phyloP scores from a whole-genome alignment of 2,329 filamentous ascomycete genomes.

The Fusarium kyushuense region DNA sequence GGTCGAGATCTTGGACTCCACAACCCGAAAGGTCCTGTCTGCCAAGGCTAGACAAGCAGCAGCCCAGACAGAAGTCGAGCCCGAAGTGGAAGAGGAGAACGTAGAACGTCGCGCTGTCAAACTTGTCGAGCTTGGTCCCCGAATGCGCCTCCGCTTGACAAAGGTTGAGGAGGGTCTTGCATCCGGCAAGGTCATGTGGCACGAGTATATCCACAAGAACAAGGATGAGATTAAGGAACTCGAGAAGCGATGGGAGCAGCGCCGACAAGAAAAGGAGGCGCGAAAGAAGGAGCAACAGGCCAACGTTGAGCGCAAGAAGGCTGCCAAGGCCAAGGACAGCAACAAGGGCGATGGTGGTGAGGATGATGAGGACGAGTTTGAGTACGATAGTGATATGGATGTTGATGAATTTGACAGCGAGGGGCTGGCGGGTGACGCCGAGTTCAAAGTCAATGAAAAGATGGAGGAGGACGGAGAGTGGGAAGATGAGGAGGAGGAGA shows the following conservation, averaged over 20 bases:
- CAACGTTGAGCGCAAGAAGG: constrained; percentile 88
- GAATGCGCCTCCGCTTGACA: constrained; percentile 87
- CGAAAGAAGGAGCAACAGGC: constrained; percentile 86
- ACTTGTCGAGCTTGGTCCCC: constrained; percentile 89
- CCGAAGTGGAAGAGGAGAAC: constrained; percentile 63
- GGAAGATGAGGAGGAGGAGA: constrained; percentile 64
- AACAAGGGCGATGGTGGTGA: constrained; percentile 50
- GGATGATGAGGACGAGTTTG: constrained; percentile 57
- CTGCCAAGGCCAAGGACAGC: constrained; percentile 57
- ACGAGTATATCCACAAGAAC: constrained; percentile 91
- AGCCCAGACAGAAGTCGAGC: constrained; percentile 56
- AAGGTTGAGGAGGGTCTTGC: constrained; percentile 98
- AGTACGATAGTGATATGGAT: constrained; percentile 60
- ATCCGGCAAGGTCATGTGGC: constrained; percentile 94
- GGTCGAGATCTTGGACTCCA: constrained; percentile 81
- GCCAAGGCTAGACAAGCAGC: constrained; percentile 61
- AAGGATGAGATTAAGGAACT: constrained; percentile 80
- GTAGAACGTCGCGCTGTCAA: constrained; percentile 92
- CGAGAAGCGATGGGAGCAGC: constrained; percentile 85
- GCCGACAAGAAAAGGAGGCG: constrained; percentile 82
- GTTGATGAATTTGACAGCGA: constrained; percentile 65
- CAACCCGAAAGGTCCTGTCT: constrained; percentile 72
- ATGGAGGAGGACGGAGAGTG: constrained; percentile 65
- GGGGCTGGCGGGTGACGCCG: constrained; percentile 63
- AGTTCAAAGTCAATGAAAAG: constrained; percentile 61